Percentiles rank a stretch among this genome's conserved stretches.
phyloP scores from a whole-genome alignment of 2,329 filamentous ascomycete species.

The Bipolaris oryzae region DNA sequence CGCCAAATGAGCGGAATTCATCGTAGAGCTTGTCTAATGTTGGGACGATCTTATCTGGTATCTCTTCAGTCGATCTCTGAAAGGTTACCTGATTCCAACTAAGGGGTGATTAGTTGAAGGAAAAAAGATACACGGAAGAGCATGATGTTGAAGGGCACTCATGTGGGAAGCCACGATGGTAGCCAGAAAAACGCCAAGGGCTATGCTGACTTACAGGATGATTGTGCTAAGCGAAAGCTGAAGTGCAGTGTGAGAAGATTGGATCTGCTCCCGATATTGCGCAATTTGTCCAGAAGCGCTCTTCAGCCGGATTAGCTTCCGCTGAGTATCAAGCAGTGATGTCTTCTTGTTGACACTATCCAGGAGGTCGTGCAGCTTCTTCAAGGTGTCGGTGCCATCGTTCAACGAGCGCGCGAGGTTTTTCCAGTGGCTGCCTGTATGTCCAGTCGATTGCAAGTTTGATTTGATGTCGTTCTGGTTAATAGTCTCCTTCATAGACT shows the following conservation, averaged over 20 bases:
- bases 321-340: conserved; percentile 23
- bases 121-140: not conserved
- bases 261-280: conserved; percentile 27
- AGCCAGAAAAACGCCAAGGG: not conserved
- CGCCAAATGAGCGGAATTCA: conserved; percentile 26
- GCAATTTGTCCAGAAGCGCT: conserved; percentile 24
- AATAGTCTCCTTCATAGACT: conserved; percentile 34
- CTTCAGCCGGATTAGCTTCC: conserved; percentile 28
- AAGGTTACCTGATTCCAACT: conserved; percentile 34
- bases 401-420: conserved; percentile 30
- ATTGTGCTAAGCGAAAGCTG: conserved; percentile 32
- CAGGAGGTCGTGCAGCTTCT: conserved; percentile 22
- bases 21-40: conserved; percentile 33
- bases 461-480: conserved; percentile 25
- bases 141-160: not conserved
- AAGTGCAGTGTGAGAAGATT: conserved; percentile 29
- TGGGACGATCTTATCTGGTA: conserved; percentile 29
- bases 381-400: conserved; percentile 25
- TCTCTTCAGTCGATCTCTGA: conserved; percentile 25
- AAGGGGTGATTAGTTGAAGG: not conserved
- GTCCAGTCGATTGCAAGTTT: conserved; percentile 24
- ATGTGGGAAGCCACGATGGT: not conserved
- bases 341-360: conserved; percentile 25
- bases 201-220: conserved; percentile 28
- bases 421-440: conserved; percentile 31